Percentiles rank a stretch among this genome's conserved stretches.
Evolutionary conservation across 352 stramenopile species (phyloP).

Genomic region (Phytophthora pinifolia): DNA sequence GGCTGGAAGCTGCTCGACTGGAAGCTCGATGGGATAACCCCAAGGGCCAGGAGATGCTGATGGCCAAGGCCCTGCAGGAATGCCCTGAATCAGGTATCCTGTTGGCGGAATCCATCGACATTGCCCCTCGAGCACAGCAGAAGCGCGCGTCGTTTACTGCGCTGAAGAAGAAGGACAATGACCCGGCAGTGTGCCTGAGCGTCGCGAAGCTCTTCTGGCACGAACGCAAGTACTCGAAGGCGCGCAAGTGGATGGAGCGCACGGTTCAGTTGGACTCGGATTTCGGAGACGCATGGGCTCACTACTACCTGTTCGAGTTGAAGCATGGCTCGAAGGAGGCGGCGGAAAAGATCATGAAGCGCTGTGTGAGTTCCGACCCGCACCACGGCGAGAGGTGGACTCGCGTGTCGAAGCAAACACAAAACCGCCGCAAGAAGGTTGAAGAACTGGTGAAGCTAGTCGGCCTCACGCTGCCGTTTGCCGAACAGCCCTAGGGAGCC

Average conservation of each 20-base stretch:
- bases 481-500: slow-evolving; percentile 39
- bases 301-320: slow-evolving; percentile 98
- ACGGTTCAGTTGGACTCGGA: slow-evolving; percentile 95
- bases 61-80: slow-evolving; percentile 97
- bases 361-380: slow-evolving; percentile 91
- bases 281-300: slow-evolving; percentile 97
- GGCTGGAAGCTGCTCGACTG: slow-evolving; percentile 95
- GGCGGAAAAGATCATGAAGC: slow-evolving; percentile 84
- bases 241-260: slow-evolving; percentile 97
- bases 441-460: slow-evolving; percentile 79
- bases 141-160: slow-evolving; percentile 96
- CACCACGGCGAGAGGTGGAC: slow-evolving; percentile 96
- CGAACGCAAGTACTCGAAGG: slow-evolving; percentile 95
- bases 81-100: slow-evolving; percentile 95
- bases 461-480: slow-evolving; percentile 72
- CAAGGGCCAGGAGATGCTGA: slow-evolving; percentile 95
- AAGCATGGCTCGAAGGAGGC: slow-evolving; percentile 84
- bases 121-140: slow-evolving; percentile 93
- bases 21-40: slow-evolving; percentile 92
- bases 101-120: slow-evolving; percentile 96
- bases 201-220: slow-evolving; percentile 97
- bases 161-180: slow-evolving; percentile 97
- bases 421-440: slow-evolving; percentile 84
- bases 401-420: slow-evolving; percentile 91
- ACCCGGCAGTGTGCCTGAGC: slow-evolving; percentile 95